A percentile compares a stretch with the other conserved stretches of the same genome.
phyloP scores from a whole-genome alignment of 2,329 filamentous ascomycete species.

The Coniella lustricola region DNA sequence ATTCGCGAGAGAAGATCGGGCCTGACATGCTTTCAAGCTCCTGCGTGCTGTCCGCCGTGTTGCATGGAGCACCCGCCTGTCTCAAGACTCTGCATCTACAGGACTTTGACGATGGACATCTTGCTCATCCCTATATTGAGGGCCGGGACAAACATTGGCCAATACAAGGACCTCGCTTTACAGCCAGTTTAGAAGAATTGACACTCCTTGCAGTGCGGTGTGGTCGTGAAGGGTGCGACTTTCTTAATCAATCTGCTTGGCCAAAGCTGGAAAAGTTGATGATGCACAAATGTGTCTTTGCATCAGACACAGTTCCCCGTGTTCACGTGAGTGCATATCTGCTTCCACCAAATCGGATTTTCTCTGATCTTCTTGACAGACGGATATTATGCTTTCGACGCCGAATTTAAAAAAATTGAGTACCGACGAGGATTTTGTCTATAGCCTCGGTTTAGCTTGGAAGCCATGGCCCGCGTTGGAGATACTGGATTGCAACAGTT shows the following conservation, averaged over 20 bases:
- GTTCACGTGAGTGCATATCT: too few species aligned
- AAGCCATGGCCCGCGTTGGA: too few species aligned
- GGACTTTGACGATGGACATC: not conserved
- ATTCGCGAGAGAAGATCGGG: too few species aligned
- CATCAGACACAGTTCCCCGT: too few species aligned
- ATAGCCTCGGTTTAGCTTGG: too few species aligned
- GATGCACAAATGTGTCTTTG: not conserved
- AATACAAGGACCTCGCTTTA: not conserved
- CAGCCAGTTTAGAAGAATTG: not conserved
- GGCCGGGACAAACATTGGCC: too few species aligned
- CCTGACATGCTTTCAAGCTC: not conserved
- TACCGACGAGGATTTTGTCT: too few species aligned
- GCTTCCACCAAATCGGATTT: too few species aligned
- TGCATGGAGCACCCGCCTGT: not conserved
- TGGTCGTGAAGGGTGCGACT: accelerated
- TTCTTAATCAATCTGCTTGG: not conserved
- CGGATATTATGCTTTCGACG: too few species aligned
- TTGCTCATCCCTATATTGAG: not conserved
- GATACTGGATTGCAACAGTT: too few species aligned
- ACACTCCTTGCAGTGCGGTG: not conserved
- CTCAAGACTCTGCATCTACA: not conserved
- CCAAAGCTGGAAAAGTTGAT: slow-evolving; percentile 5
- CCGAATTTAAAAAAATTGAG: too few species aligned
- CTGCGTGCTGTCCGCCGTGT: not conserved
- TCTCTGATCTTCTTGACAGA: too few species aligned